Evolutionary conservation across 2,329 filamentous ascomycete species (phyloP), one percentile per base, ranked within the genome.

Genomic region (Aspergillus alliaceus): DNA sequence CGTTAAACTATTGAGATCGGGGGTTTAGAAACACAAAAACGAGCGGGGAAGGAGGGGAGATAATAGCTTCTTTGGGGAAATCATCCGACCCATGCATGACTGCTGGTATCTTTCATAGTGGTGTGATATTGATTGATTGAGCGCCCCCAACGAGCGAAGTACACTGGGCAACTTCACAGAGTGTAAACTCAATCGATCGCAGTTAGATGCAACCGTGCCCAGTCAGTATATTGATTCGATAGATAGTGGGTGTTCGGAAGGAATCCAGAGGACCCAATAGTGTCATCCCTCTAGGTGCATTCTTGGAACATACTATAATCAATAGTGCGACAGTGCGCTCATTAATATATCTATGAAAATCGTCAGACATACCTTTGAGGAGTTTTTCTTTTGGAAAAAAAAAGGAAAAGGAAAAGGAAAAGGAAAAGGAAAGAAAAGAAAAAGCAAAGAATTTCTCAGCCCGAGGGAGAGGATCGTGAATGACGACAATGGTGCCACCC

Each of bases 401-500:
- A n/a, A n/a, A n/a, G n/a, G n/a, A n/a, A n/a, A n/a, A n/a, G n/a
- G n/a, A n/a, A n/a, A n/a, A n/a, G n/a, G n/a, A n/a, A n/a, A n/a
- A n/a, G n/a, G n/a, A n/a, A n/a, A n/a, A n/a, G n/a, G n/a, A n/a
- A n/a, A 22, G 32, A 14, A 22, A 51, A 34, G 29, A 22, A 53
- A 54, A 34, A n/a, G 51, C 48, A 37, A 55, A 35, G 53, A 47
- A 27, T 20, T 25, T 12, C 42, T 32, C 35, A 52, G 48, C 18
- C 37, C 18, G 37, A 46, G 31, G 32, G 39, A n/a, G n/a, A 29
- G 25, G 54, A 53, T 59, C 54, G 53, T 54, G 50, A 58, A 55
- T 55, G 50, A 57, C 37, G 47, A 58, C 56, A 49, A 62, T 62
- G 60, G 59, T 64, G 64, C 58, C 62, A 65, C 61, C 59, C 57